Percentiles rank a stretch among this genome's conserved stretches.
phyloP scores from a whole-genome alignment of 2,329 filamentous ascomycete species.

The Ophiostoma novo-ulmi region DNA sequence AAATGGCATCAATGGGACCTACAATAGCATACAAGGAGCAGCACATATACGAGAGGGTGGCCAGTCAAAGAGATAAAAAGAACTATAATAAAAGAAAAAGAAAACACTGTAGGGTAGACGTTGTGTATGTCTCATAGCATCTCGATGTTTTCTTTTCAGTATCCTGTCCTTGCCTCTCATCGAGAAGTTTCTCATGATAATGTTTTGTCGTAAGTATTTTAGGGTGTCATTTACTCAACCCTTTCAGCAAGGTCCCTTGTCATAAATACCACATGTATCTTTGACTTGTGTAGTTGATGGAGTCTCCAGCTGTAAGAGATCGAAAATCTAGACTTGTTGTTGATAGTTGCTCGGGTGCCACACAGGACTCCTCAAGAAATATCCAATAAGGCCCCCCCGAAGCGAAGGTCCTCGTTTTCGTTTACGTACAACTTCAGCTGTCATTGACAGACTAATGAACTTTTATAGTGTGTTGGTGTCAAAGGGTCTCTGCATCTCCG shows the following conservation, averaged over 20 bases:
- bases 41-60: not conserved
- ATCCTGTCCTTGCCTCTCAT: not conserved
- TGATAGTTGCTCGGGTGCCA: not conserved
- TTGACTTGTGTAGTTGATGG: not conserved
- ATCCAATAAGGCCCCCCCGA: not conserved
- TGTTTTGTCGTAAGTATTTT: too few species aligned
- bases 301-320: not conserved
- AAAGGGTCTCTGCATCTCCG: conserved; percentile 3
- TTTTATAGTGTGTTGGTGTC: not conserved
- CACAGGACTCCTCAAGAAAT: not conserved
- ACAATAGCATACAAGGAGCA: not conserved
- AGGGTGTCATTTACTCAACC: too few species aligned
- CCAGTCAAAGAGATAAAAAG: not conserved
- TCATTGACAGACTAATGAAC: not conserved
- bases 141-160: not conserved
- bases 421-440: conserved; percentile 6
- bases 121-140: not conserved
- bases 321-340: not conserved
- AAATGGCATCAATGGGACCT: not conserved
- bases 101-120: not conserved
- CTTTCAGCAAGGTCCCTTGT: not conserved
- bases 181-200: too few species aligned
- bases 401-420: not conserved
- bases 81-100: not conserved
- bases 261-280: not conserved